phyloP scores from a whole-genome alignment of 768 basidiomycete genomes.

The Lentinula boryana region DNA sequence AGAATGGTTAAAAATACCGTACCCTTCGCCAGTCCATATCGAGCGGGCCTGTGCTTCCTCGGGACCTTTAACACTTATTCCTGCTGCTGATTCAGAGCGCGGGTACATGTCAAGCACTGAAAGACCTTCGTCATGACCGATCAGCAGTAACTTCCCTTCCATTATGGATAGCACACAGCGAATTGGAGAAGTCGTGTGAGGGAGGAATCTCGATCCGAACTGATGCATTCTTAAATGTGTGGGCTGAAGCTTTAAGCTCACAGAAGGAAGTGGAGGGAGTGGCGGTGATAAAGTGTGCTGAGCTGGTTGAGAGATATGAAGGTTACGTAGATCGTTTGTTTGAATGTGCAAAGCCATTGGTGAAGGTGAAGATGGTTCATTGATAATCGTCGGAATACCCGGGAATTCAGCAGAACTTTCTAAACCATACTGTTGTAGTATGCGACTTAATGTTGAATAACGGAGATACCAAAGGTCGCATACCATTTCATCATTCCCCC shows the following conservation, averaged over 20 bases:
- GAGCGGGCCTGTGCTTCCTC: constrained; percentile 61
- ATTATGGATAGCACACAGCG: constrained; percentile 69
- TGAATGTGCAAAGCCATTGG: constrained; percentile 34
- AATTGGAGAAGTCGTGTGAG: constrained; percentile 71
- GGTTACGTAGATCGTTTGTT: constrained; percentile 32
- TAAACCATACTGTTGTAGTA: neutral
- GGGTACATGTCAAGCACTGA: constrained; percentile 84
- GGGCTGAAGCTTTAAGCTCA: constrained; percentile 48
- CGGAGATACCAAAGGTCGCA: neutral
- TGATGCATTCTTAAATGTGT: constrained; percentile 65
- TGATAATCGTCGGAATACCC: constrained; percentile 9
- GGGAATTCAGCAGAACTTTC: constrained; percentile 4
- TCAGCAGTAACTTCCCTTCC: constrained; percentile 58
- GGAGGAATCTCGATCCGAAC: constrained; percentile 83
- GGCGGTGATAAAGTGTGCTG: constrained; percentile 21
- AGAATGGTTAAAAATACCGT: constrained; percentile 15
- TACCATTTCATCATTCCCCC: constrained; percentile 45
- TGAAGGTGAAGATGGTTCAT: constrained; percentile 15
- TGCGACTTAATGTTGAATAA: neutral
- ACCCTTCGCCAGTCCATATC: constrained; percentile 81
- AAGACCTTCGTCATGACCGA: constrained; percentile 76
- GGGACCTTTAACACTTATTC: constrained; percentile 50
- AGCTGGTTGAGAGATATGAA: constrained; percentile 20
- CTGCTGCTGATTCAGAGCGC: constrained; percentile 47
- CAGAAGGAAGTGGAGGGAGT: constrained; percentile 34